These are phyloP conservation scores for Oryza punctata DNA, from an alignment of 176 grass and related monocot species.

Conservation along the genomic window DNA sequence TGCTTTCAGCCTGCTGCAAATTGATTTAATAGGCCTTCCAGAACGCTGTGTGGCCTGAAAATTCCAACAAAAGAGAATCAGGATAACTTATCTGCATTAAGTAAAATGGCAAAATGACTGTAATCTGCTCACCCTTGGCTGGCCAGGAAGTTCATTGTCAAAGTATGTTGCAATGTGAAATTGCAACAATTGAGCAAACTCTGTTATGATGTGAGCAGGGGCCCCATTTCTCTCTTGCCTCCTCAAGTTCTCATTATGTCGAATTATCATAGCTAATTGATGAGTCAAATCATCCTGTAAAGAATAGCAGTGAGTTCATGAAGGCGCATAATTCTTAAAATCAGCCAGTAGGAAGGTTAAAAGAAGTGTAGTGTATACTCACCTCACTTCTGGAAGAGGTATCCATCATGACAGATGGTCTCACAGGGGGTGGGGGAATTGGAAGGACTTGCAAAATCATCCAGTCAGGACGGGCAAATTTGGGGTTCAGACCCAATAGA, in stretches of 20 bases:
- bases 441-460: constrained; percentile 99
- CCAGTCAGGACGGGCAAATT: constrained; percentile 98
- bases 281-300: constrained; percentile 96
- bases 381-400: constrained; percentile 99
- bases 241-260: constrained; percentile 97
- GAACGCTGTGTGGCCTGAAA: constrained; percentile 88
- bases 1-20: constrained; percentile 94
- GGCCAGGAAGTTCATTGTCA: constrained; percentile 97
- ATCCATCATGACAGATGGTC: constrained; percentile 99
- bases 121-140: constrained; percentile 63
- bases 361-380: constrained; percentile 2
- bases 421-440: constrained; percentile 94
- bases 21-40: constrained; percentile 97
- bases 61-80: constrained; percentile 30
- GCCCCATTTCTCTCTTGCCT: constrained; percentile 96
- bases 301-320: constrained; percentile 13
- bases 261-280: constrained; percentile 98
- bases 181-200: constrained; percentile 95
- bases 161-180: constrained; percentile 99
- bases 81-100: constrained; percentile 10
- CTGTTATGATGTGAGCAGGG: constrained; percentile 97
- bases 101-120: neutral
- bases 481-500: constrained; percentile 81
- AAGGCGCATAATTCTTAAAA: constrained; percentile 1
- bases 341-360: neutral